Conservation (phyloP, 768 basidiomycete genomes). For the Lactifluus piperatus region DNA sequence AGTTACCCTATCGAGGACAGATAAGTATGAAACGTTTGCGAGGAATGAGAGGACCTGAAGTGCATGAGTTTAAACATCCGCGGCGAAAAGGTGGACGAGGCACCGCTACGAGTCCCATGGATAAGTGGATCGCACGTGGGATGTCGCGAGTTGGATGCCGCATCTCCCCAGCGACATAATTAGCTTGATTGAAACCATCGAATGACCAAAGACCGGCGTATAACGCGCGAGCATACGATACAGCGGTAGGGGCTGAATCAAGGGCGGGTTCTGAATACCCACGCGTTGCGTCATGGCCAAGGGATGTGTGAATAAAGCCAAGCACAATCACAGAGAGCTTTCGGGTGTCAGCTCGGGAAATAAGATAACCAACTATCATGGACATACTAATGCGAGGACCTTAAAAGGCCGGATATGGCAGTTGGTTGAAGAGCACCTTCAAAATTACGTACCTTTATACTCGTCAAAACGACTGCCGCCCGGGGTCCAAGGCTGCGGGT, state of each 20-base stretch:
- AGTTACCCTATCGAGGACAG: constrained; percentile 6
- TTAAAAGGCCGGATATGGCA: background rate
- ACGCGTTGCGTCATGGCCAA: background rate
- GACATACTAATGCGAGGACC: constrained; percentile 1
- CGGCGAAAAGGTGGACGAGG: background rate
- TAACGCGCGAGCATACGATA: constrained; percentile 5
- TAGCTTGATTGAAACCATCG: constrained; percentile 6
- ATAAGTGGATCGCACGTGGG: constrained; percentile 4
- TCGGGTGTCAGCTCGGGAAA: too few species aligned
- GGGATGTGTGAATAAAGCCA: background rate
- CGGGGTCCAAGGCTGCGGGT: constrained; percentile 2
- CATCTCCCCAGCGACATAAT: constrained; percentile 7
- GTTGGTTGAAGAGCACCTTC: background rate
- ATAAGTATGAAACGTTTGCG: constrained; percentile 4
- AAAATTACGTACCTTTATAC: background rate
- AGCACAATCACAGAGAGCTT: background rate
- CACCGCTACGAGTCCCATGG: constrained; percentile 6
- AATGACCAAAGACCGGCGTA: constrained; percentile 4
- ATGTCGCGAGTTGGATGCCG: constrained; percentile 1
- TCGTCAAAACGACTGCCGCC: background rate
- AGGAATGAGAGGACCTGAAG: background rate
- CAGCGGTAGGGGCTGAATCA: background rate
- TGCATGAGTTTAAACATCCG: background rate
- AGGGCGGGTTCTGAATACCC: background rate
- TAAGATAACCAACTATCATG: background rate